A percentile compares a stretch with the other conserved stretches of the same genome.
Conservation (phyloP, 768 basidiomycete species). For the Podaxis sp. region DNA sequence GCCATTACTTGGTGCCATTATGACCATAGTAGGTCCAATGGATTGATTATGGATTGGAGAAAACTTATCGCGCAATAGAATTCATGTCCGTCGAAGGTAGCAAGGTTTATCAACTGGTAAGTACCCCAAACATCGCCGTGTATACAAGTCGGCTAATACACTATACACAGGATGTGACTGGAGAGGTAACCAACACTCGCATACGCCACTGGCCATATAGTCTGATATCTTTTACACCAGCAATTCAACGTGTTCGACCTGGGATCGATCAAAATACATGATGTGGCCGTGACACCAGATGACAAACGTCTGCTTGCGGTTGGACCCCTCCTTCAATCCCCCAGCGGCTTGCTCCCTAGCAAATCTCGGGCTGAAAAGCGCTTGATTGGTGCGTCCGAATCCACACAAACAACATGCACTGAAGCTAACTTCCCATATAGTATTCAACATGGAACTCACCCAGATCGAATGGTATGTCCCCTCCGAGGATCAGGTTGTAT, state of each 20-base stretch:
- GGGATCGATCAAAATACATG: constrained; percentile 62
- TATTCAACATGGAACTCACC: constrained; percentile 65
- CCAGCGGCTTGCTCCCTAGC: constrained; percentile 62
- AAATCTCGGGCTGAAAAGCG: constrained; percentile 72
- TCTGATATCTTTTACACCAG: constrained; percentile 25
- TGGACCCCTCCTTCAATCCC: constrained; percentile 64
- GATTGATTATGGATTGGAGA: not conserved
- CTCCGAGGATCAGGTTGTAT: not conserved
- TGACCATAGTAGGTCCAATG: constrained; percentile 47
- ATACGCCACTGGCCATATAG: not conserved
- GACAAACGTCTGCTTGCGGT: constrained; percentile 64
- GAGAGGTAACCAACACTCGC: constrained; percentile 41
- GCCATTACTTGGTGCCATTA: constrained; percentile 69
- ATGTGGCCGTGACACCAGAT: constrained; percentile 71
- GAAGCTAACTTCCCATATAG: constrained; percentile 31
- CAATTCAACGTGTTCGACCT: constrained; percentile 59
- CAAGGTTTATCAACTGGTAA: constrained; percentile 58
- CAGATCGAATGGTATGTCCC: constrained; percentile 62
- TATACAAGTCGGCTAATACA: not conserved
- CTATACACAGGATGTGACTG: constrained; percentile 50
- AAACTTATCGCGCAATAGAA: constrained; percentile 34
- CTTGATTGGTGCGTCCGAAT: constrained; percentile 57
- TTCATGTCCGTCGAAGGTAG: constrained; percentile 74
- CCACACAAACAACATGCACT: constrained; percentile 13
- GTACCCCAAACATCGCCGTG: constrained; percentile 14